Conservation (phyloP, 768 basidiomycete genomes). For the Lentinula aciculospora region DNA sequence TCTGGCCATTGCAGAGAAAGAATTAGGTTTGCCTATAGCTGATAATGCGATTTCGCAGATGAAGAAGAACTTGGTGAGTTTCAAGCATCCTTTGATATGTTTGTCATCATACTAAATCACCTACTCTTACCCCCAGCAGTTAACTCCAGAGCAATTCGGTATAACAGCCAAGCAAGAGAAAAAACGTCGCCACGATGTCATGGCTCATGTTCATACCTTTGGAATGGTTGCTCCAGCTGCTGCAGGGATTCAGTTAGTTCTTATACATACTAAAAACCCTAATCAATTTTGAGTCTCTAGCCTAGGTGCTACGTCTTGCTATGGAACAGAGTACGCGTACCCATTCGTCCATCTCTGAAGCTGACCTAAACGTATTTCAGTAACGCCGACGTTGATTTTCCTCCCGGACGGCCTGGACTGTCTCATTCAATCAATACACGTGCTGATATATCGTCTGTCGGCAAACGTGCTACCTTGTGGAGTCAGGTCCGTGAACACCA, state of each 20-base stretch:
- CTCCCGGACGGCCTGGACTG: conserved; percentile 80
- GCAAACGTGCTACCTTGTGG: conserved; percentile 95
- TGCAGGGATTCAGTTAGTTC: conserved; percentile 83
- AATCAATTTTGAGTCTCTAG: too few relatives aligned
- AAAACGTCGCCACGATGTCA: conserved; percentile 96
- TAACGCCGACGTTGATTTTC: conserved; percentile 98
- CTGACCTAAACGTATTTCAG: conserved; percentile 31
- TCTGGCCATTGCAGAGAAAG: conserved; percentile 93
- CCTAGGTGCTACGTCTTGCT: conserved; percentile 96
- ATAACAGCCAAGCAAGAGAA: conserved; percentile 94
- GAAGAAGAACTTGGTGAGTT: conserved; percentile 80
- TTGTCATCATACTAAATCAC: not conserved
- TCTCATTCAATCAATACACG: conserved; percentile 82
- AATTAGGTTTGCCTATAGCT: conserved; percentile 85
- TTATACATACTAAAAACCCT: not conserved
- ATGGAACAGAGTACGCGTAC: conserved; percentile 85
- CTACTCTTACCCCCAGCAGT: conserved; percentile 41
- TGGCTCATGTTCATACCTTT: conserved; percentile 99
- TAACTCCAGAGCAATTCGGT: conserved; percentile 88
- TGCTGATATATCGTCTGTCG: conserved; percentile 90
- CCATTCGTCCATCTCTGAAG: not conserved
- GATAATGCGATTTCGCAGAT: conserved; percentile 94
- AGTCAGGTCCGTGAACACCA: conserved; percentile 63
- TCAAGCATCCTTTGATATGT: not conserved
- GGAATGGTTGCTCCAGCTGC: conserved; percentile 90